Conservation (phyloP, 805 yeast genomes). For the Pichia eremophila region DNA sequence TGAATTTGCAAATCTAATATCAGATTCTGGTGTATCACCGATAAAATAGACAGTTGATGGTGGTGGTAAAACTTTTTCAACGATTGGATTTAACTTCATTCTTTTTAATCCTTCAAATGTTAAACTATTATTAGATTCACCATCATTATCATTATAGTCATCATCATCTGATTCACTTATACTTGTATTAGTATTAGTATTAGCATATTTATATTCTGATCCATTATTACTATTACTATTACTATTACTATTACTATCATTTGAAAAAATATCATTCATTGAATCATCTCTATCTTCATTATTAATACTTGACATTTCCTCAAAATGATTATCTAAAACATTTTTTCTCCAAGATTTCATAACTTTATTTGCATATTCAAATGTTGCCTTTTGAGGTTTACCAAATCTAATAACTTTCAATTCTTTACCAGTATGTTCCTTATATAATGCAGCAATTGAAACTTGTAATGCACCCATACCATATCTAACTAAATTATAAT, state of each 20-base stretch:
- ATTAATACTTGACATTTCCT: conserved; percentile 20
- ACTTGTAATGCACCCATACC: conserved; percentile 95
- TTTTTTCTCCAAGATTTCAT: conserved; percentile 71
- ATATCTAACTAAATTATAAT: conserved; percentile 69
- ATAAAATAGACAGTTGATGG: conserved; percentile 82
- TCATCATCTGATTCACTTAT: not conserved
- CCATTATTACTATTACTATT: no score
- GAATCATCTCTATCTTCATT: conserved; percentile 11
- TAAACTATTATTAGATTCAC: not conserved
- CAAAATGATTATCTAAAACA: conserved; percentile 64
- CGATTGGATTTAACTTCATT: not conserved
- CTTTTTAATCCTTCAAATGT: not conserved
- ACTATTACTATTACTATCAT: no score
- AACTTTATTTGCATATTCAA: conserved; percentile 73
- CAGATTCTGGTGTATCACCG: conserved; percentile 87
- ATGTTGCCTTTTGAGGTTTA: conserved; percentile 83
- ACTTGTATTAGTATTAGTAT: no score
- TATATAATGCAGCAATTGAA: conserved; percentile 74
- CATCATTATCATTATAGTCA: conserved; percentile 10
- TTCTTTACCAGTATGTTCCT: conserved; percentile 77
- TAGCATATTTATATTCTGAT: not conserved
- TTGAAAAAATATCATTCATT: conserved; percentile 1
- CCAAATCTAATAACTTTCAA: conserved; percentile 78
- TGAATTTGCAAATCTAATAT: conserved; percentile 78
- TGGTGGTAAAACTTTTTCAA: conserved; percentile 49